phyloP scores from a whole-genome alignment of 2,329 filamentous ascomycete genomes.

The Ophiostoma ulmi region DNA sequence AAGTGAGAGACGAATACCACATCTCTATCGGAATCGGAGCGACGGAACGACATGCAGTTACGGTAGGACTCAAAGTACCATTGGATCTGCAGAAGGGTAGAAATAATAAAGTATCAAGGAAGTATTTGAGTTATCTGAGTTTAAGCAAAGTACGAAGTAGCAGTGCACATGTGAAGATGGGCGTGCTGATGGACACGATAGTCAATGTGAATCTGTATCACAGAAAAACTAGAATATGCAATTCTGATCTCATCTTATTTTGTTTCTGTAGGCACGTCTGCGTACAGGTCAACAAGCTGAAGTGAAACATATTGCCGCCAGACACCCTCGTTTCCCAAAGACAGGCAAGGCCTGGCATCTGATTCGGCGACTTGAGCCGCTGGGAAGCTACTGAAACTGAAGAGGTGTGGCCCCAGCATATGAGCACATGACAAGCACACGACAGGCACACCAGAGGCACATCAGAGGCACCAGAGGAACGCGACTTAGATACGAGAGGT shows the following conservation, averaged over 20 bases:
- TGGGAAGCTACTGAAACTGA: not conserved
- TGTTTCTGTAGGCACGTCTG: not conserved
- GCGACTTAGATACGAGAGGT: not conserved
- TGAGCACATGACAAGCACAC: no score
- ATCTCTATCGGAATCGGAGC: not conserved
- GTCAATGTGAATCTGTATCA: no score
- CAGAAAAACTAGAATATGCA: no score
- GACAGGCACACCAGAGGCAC: not conserved
- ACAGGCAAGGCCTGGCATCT: constrained; percentile 4
- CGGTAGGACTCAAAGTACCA: not conserved
- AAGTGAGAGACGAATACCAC: not conserved
- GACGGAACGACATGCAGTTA: not conserved
- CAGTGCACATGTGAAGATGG: not conserved
- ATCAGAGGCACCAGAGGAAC: not conserved
- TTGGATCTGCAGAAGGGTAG: not conserved
- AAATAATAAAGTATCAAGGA: not conserved
- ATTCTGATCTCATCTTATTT: not conserved
- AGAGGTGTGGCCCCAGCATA: not conserved
- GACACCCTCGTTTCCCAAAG: not conserved
- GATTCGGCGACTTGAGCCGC: constrained; percentile 8
- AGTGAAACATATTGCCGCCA: not conserved
- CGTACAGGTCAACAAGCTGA: not conserved
- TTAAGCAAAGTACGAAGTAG: not conserved
- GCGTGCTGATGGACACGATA: not conserved
- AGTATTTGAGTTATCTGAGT: not conserved